Conservation (phyloP, 179 eudicot genomes). For the Kewa caespitosa region DNA sequence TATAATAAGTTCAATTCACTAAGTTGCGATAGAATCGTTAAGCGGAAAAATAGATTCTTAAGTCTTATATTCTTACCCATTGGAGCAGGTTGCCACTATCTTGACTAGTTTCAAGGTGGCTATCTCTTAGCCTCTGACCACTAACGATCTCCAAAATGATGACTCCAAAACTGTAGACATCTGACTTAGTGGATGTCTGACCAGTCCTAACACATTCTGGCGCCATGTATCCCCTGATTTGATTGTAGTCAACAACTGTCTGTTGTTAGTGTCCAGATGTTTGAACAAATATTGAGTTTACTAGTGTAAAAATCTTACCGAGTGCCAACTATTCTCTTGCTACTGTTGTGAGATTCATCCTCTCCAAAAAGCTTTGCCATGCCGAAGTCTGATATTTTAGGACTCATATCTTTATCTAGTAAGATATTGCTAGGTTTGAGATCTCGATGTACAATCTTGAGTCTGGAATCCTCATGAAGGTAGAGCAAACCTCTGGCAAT, state of each 20-base stretch:
- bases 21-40: too few relatives aligned
- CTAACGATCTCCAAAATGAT: conserved; percentile 39
- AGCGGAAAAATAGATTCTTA: background rate
- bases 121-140: conserved; percentile 13
- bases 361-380: conserved; percentile 34
- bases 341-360: conserved; percentile 26
- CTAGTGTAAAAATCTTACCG: conserved; percentile 25
- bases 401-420: conserved; percentile 35
- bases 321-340: conserved; percentile 36
- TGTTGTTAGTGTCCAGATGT: too few relatives aligned
- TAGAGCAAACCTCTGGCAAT: conserved; percentile 36
- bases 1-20: conserved; percentile 20
- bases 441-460: conserved; percentile 30
- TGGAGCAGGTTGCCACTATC: too few relatives aligned
- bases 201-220: conserved; percentile 27
- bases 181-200: conserved; percentile 38
- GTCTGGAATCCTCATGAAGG: conserved; percentile 34
- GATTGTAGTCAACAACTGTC: too few relatives aligned
- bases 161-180: conserved; percentile 48
- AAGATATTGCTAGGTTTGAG: conserved; percentile 28
- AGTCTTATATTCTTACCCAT: background rate
- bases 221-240: conserved; percentile 28
- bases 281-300: background rate
- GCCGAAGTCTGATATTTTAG: conserved; percentile 52
- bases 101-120: too few relatives aligned